phyloP scores from a whole-genome alignment of 768 basidiomycete species.

The Lanmaoa pseudosensibilis region DNA sequence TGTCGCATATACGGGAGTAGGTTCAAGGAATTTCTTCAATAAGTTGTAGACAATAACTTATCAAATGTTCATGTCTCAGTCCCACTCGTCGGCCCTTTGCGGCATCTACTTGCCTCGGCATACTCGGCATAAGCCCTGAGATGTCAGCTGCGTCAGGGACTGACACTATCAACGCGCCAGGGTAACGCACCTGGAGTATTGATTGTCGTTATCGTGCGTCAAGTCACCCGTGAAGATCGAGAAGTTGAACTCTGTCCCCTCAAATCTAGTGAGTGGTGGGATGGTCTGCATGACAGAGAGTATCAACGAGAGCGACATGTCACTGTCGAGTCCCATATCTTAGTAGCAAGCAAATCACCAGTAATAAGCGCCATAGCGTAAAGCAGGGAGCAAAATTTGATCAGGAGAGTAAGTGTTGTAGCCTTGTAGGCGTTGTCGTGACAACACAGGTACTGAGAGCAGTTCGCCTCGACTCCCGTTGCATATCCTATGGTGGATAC shows the following conservation, averaged over 20 bases:
- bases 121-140: slow-evolving; percentile 56
- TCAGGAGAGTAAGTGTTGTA: slow-evolving; percentile 45
- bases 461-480: slow-evolving; percentile 68
- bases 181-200: slow-evolving; percentile 49
- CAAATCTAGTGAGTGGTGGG: slow-evolving; percentile 58
- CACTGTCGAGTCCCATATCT: slow-evolving; percentile 35
- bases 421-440: slow-evolving; percentile 51
- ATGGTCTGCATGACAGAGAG: slow-evolving; percentile 61
- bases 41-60: slow-evolving; percentile 62
- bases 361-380: slow-evolving; percentile 52
- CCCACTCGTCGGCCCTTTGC: neutral
- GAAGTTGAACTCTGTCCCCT: slow-evolving; percentile 58
- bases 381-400: slow-evolving; percentile 50
- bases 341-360: neutral
- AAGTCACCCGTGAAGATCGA: slow-evolving; percentile 71
- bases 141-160: neutral
- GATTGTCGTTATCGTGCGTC: slow-evolving; percentile 67
- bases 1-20: slow-evolving; percentile 67
- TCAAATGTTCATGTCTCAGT: neutral
- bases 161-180: neutral
- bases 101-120: slow-evolving; percentile 44
- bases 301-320: slow-evolving; percentile 57
- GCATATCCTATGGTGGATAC: slow-evolving; percentile 47
- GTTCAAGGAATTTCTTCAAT: slow-evolving; percentile 55
- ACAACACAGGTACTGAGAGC: slow-evolving; percentile 62